Conservation (phyloP, 208 protist genomes). For the Novymonas esmeraldas region DNA sequence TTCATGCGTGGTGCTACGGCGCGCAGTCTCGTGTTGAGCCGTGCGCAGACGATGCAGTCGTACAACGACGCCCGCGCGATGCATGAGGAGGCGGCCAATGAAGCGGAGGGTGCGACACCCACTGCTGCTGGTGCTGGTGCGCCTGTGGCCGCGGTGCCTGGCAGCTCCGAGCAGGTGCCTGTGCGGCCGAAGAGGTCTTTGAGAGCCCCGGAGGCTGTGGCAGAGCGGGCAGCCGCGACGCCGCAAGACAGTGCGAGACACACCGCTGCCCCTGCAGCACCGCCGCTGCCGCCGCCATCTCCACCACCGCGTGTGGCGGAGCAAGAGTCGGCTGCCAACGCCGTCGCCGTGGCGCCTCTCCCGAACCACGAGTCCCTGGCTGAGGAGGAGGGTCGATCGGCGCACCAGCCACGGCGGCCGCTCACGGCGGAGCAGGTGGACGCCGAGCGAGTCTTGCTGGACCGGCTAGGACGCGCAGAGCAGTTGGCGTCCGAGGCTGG, state of each 20-base stretch:
- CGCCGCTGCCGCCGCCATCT: too few species aligned
- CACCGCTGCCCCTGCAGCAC: too few species aligned
- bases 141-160: too few species aligned
- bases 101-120: neutral
- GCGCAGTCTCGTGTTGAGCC: slow-evolving; percentile 7
- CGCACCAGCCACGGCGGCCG: slow-evolving; percentile 9
- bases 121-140: too few species aligned
- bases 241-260: slow-evolving; percentile 17
- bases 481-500: neutral
- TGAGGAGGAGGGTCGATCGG: slow-evolving; percentile 31
- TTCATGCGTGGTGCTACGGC: slow-evolving; percentile 24
- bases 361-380: slow-evolving; percentile 35
- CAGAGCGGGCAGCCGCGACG: slow-evolving; percentile 3
- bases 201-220: too few species aligned
- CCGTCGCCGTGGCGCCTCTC: too few species aligned
- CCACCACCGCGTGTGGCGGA: too few species aligned
- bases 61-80: slow-evolving; percentile 17
- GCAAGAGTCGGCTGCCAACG: too few species aligned
- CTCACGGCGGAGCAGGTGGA: neutral
- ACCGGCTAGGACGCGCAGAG: neutral
- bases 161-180: too few species aligned
- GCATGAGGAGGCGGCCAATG: slow-evolving; percentile 1
- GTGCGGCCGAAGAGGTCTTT: too few species aligned
- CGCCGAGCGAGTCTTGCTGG: neutral
- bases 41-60: neutral